These are phyloP conservation scores for Pezicula rhizophila DNA, from an alignment of 2,329 filamentous ascomycete species.

Conservation along the genomic window DNA sequence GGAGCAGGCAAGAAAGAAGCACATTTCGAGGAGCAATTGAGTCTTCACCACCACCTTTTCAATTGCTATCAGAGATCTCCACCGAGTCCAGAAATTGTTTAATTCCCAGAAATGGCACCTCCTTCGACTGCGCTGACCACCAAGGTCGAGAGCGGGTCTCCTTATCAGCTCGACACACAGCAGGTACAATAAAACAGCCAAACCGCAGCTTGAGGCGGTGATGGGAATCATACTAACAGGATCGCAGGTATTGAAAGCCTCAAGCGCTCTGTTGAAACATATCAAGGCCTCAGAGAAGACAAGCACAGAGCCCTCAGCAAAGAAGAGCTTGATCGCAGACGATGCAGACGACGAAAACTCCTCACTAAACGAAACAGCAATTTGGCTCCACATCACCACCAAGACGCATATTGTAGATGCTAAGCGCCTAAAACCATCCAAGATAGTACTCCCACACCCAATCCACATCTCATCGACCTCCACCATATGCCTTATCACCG, in stretches of 20 bases:
- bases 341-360: conserved; percentile 38
- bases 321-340: conserved; percentile 49
- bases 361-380: conserved; percentile 40
- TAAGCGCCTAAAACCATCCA: conserved; percentile 74
- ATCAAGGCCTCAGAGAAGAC: conserved; percentile 50
- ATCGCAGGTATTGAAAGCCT: conserved; percentile 52
- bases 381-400: conserved; percentile 59
- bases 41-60: neutral
- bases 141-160: conserved; percentile 27
- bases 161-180: conserved; percentile 26
- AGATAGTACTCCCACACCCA: conserved; percentile 72
- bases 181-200: conserved; percentile 19
- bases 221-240: conserved; percentile 6
- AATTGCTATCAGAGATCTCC: neutral
- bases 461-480: conserved; percentile 61
- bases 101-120: conserved; percentile 20
- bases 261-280: conserved; percentile 55
- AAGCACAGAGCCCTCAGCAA: conserved; percentile 35
- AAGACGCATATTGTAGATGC: conserved; percentile 66
- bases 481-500: conserved; percentile 81
- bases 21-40: neutral
- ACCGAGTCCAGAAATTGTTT: neutral
- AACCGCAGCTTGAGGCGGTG: neutral
- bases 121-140: conserved; percentile 23
- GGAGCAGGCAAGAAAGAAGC: neutral